Percentiles rank a stretch among this genome's conserved stretches.
These are phyloP conservation scores for Aspergillus nomiae DNA, from an alignment of 2,329 filamentous ascomycete genomes.

Conservation along the genomic window DNA sequence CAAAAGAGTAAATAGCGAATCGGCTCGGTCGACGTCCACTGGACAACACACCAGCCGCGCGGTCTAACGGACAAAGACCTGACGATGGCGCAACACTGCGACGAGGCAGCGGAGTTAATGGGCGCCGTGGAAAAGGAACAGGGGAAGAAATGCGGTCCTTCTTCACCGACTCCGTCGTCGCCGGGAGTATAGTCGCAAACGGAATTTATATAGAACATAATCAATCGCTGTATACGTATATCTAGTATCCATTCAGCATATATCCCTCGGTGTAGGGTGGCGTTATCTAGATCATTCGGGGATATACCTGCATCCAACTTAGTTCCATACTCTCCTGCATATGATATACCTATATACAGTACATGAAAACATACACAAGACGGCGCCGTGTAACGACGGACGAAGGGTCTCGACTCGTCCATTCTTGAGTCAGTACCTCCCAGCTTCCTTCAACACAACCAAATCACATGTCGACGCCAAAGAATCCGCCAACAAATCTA, in stretches of 20 bases:
- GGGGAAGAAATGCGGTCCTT: slow-evolving; percentile 30
- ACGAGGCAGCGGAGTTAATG: slow-evolving; percentile 37
- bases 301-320: neutral
- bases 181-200: neutral
- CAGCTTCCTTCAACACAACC: no score
- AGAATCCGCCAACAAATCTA: neutral
- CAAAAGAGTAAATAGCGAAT: slow-evolving; percentile 27
- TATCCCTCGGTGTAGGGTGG: neutral
- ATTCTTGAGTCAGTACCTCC: no score
- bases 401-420: no score
- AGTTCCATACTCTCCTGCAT: neutral
- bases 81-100: slow-evolving; percentile 40
- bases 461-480: neutral
- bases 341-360: neutral
- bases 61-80: slow-evolving; percentile 42
- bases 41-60: slow-evolving; percentile 44
- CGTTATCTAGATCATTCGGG: no score
- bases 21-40: slow-evolving; percentile 41
- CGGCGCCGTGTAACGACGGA: no score
- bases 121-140: slow-evolving; percentile 34
- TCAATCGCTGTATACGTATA: neutral
- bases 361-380: no score
- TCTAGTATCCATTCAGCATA: neutral
- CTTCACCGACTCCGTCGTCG: neutral
- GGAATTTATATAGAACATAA: neutral